Evolutionary conservation across 1,284 basidiomycete genomes (phyloP), one percentile per base, ranked within the genome.

Genomic region (Pholiota adiposa): DNA sequence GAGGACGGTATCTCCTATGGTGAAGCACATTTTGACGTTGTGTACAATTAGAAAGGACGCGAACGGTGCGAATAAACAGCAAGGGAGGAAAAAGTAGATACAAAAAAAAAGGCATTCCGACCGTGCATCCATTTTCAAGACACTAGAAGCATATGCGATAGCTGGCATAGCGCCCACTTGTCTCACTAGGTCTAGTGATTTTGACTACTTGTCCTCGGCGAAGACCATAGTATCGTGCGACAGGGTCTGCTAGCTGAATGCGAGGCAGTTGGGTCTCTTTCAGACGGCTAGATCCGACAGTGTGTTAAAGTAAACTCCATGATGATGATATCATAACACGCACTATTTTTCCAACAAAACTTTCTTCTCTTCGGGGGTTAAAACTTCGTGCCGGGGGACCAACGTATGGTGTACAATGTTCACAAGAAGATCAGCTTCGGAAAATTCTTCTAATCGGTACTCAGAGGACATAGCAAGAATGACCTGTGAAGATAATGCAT

Each of bases 201-300:
- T 98, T 98, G 74, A 99, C 97, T 38, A 99, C 97, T 75, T 98
- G 94, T 21, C 97, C 96, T 62, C 97, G 85, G 70, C 89, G 86
- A 61, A 99, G 84, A 52, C 97, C 97, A 78, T 98, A 99, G 77
- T 99, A 99, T 63, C 96, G 87, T 38, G 97, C 96, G 12, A 99
- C 97, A 4, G 97, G 97, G 77, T 99, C 97, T 18, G 89, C 89
- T 56, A 97, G 77, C 77, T 98, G 96, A 68, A 99, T 99, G 36
- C 97, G 90, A 53, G 97, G 97, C 61, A 99, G 83, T 72, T 99
- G 97, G 0, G 96, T 98, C 72, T 99, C 97, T 75, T 98, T 98
- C 64, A 99, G 79, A 62, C 97, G 96, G 77, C 96, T 97, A 61
- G 29, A 38, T 16, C 44, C 44, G 59, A 52, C 31, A 61, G 54